Evolutionary conservation across 1,284 basidiomycete genomes (phyloP), one percentile per base, ranked within the genome.

Genomic region (Gymnopus androsaceus): DNA sequence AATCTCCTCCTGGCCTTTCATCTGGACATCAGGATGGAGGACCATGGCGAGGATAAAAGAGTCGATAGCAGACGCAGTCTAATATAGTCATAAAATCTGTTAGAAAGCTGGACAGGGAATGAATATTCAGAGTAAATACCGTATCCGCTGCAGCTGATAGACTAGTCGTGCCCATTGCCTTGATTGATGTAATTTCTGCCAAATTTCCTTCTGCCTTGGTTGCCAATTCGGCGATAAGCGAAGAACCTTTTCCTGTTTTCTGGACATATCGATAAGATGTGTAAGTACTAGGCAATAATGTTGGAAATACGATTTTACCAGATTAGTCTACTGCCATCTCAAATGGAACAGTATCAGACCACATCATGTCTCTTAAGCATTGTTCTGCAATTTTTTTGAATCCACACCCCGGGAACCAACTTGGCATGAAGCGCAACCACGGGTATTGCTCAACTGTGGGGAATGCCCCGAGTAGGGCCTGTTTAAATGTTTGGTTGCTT

Each of bases 1-100:
- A 25, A 73, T 62, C 49, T 72, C 69, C 30, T 59, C 60, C 46
- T 68, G 66, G 1, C 68, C 70, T 19, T 61, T 62, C 7, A 55
- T 47, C 51, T 69, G 68, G 19, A 65, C 60, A 11, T 70, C 62
- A 3, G 68, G 70, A 44, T 67, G 55, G 5, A 63, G 57, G 3
- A 65, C 54, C 67, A 71, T 67, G 1, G 65, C 63, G 3, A 61
- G 41, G n/a, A 59, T 23, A 31, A 61, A 59, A 0, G 57, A 49
- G 21, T 36, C 34, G 5, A 61, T 36, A n/a, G 53, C 14, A 19
- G 59, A 56, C n/a, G 42, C 28, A 11, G 51, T 51, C 59, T 61
- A 31, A 14, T 27, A 31, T 14, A 9, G 17, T 25, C 31, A 4
- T 37, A 27, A 25, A 33, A 23, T 17, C 21, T 9, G 40, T 8